These are phyloP conservation scores for Schrenkiella parvula DNA, from an alignment of 345 rosid genomes.

Conservation along the genomic window DNA sequence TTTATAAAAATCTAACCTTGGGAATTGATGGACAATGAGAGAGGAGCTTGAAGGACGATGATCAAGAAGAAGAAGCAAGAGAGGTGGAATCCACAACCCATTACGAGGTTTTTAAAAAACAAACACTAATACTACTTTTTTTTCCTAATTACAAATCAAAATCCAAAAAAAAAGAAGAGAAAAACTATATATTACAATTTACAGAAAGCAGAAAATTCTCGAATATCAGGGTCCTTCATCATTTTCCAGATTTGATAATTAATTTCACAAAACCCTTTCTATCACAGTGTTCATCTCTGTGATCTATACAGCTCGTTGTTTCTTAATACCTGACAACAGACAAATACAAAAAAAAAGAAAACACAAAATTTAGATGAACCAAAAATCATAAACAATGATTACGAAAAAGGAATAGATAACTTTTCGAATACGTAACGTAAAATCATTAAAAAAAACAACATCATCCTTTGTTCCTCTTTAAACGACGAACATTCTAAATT, in stretches of 20 bases:
- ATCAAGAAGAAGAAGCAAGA: slow-evolving; percentile 48
- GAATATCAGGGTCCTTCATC: slow-evolving; percentile 63
- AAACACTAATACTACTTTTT: too few relatives aligned
- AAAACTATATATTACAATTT: slow-evolving; percentile 11
- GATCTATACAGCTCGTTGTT: slow-evolving; percentile 30
- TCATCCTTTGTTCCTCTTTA: background rate
- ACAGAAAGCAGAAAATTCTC: slow-evolving; percentile 23
- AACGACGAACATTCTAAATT: slow-evolving; percentile 1
- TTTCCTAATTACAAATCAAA: slow-evolving; percentile 28
- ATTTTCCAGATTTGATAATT: slow-evolving; percentile 25
- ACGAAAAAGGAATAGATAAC: slow-evolving; percentile 40
- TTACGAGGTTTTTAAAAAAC: slow-evolving; percentile 30
- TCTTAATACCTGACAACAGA: slow-evolving; percentile 27
- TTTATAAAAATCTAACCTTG: slow-evolving; percentile 45
- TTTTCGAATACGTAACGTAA: too few relatives aligned
- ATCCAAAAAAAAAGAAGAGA: slow-evolving; percentile 12
- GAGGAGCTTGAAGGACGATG: slow-evolving; percentile 41
- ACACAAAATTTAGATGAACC: background rate
- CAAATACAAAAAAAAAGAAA: background rate
- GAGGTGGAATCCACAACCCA: slow-evolving; percentile 62
- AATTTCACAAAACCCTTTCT: slow-evolving; percentile 38
- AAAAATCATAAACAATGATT: background rate
- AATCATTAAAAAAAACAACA: too few relatives aligned
- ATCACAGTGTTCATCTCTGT: slow-evolving; percentile 26
- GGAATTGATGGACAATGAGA: slow-evolving; percentile 45